Evolutionary conservation across 257 asterid species (phyloP).

Genomic region (Nicotiana tomentosiformis): DNA sequence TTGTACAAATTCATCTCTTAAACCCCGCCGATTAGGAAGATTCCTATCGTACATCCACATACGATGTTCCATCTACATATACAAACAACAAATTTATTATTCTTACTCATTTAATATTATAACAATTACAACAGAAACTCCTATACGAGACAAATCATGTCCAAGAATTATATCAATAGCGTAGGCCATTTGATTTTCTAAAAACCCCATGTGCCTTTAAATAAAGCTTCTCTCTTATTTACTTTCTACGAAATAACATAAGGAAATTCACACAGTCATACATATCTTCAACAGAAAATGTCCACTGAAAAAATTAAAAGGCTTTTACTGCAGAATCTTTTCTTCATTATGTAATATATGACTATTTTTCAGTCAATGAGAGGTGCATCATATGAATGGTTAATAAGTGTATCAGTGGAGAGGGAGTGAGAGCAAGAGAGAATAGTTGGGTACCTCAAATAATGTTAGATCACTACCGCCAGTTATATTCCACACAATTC

Average conservation of each 20-base stretch:
- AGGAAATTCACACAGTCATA: background rate
- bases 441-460: slow-evolving; percentile 57
- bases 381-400: background rate
- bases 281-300: background rate
- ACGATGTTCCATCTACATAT: too few relatives aligned
- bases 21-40: too few relatives aligned
- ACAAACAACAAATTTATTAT: too few relatives aligned
- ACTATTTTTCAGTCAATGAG: background rate
- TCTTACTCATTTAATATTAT: too few relatives aligned
- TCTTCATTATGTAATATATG: background rate
- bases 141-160: too few relatives aligned
- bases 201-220: background rate
- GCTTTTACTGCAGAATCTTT: background rate
- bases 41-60: too few relatives aligned
- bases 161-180: too few relatives aligned
- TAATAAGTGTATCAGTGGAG: background rate
- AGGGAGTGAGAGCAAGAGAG: slow-evolving; percentile 8
- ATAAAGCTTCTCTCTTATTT: background rate
- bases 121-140: too few relatives aligned
- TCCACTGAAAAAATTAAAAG: background rate
- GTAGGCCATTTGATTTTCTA: background rate
- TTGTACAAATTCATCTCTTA: too few relatives aligned
- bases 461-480: slow-evolving; percentile 91
- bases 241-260: background rate
- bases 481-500: slow-evolving; percentile 96